Percentiles rank a stretch among this genome's conserved stretches.
Conservation (phyloP, 2,329 filamentous ascomycete genomes). For the Gaeumannomyces tritici region DNA sequence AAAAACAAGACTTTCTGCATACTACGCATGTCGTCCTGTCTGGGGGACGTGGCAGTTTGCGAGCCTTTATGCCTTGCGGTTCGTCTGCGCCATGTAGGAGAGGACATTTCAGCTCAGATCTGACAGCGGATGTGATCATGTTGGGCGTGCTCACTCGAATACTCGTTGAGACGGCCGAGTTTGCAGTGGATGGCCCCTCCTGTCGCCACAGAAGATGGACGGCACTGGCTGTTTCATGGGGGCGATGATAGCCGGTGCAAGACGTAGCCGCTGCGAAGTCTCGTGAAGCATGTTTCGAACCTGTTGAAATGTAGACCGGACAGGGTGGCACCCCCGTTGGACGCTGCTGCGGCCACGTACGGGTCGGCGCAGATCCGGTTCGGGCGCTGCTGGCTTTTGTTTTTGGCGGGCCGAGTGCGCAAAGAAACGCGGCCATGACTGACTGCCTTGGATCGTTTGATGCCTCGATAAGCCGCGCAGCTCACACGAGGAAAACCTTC, state of each 20-base stretch:
- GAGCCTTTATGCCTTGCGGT: too few relatives aligned
- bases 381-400: too few relatives aligned
- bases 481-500: conserved; percentile 14
- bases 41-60: too few relatives aligned
- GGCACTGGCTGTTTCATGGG: not conserved
- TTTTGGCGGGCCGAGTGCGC: not conserved
- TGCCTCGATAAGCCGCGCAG: not conserved
- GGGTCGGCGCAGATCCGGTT: not conserved
- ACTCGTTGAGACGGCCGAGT: not conserved
- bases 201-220: not conserved
- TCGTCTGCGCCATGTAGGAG: not conserved
- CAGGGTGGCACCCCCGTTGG: too few relatives aligned
- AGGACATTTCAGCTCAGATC: not conserved
- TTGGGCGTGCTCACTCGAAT: not conserved
- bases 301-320: not conserved
- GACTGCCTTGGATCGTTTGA: not conserved
- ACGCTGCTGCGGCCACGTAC: not conserved
- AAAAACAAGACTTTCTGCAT: not conserved
- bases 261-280: not conserved
- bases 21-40: not conserved
- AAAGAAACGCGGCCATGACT: not conserved
- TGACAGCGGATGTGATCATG: too few relatives aligned
- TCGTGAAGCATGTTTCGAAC: not conserved
- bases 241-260: not conserved
- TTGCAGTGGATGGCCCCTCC: not conserved